Evolutionary conservation across 2,329 filamentous ascomycete species (phyloP), one percentile per base, ranked within the genome.

Genomic region (Dactylonectria estremocensis): DNA sequence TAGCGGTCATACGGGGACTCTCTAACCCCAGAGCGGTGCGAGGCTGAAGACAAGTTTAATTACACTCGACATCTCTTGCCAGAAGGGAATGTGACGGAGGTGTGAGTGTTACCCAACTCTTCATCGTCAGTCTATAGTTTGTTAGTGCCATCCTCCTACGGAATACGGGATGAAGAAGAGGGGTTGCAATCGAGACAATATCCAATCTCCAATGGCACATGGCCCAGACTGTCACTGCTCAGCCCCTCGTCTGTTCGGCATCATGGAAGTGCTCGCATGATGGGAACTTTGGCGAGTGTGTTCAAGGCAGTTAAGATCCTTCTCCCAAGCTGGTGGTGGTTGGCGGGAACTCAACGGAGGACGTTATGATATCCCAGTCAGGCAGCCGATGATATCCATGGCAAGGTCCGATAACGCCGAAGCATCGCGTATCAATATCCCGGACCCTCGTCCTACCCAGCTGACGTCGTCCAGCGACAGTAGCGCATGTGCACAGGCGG

Each of bases 41-140:
- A 73, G 66, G 69, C 72, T 70, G 66, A 73, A 55, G 49, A 45
- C 52, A 33, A 52, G 70, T 74, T 74, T 73, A 69, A 74, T 71
- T 73, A 53, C 55, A 35, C 52, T 59, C 35, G 46, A 46, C 16
- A 50, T 43, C 58, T 50, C 37, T 56, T 54, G 40, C 49, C 31
- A 40, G 16, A 43, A 40, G 5, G 56, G 57, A 66, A 52, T 56
- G 62, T 20, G 48, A 45, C n/a, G 35, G 22, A 48, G 52, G 52
- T 24, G 37, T 45, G 59, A 48, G 59, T 45, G 48, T 31, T 50
- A 50, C n/a, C 14, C 48, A 50, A 31, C 14, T 50, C 54, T 24
- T 49, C 54, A 63, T 63, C 61, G 52, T 46, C 56, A 66, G 37
- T 61, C 61, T 40, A 46, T 35, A 18, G 13, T 28, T 16, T 22